These are phyloP conservation scores for Teratosphaeria nubilosa DNA, from an alignment of 2,329 filamentous ascomycete species.

Conservation along the genomic window DNA sequence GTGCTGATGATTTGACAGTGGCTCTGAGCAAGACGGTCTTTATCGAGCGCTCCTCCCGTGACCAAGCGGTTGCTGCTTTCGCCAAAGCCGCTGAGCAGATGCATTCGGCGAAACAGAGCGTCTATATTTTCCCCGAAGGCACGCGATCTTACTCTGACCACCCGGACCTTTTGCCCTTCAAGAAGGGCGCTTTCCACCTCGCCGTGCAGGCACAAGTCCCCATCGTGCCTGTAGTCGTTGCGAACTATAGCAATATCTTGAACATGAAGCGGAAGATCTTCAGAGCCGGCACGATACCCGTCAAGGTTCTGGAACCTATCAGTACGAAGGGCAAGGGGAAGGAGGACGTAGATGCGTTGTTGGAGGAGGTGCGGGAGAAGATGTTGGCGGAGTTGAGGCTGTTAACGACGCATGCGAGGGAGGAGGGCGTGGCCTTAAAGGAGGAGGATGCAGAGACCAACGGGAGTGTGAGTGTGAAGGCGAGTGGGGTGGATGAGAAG, in stretches of 20 bases:
- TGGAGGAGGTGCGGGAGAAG: conserved; percentile 55
- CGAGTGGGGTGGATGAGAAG: conserved; percentile 4
- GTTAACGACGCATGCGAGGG: conserved; percentile 26
- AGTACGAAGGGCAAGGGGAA: conserved; percentile 61
- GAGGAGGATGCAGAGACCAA: conserved; percentile 2
- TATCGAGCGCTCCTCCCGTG: conserved; percentile 80
- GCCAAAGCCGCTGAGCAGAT: conserved; percentile 74
- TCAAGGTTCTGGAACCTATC: conserved; percentile 67
- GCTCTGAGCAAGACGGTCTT: conserved; percentile 79
- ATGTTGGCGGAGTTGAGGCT: conserved; percentile 57
- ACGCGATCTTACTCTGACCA: conserved; percentile 82
- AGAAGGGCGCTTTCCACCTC: conserved; percentile 96
- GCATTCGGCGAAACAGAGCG: conserved; percentile 52
- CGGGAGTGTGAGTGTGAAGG: conserved; percentile 3
- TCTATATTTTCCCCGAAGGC: conserved; percentile 85
- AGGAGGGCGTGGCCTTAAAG: conserved; percentile 16
- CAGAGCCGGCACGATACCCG: conserved; percentile 45
- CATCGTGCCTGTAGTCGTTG: conserved; percentile 66
- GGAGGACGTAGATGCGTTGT: conserved; percentile 67
- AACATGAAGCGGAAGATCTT: conserved; percentile 36
- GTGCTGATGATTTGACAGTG: conserved; percentile 27
- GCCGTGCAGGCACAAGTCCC: conserved; percentile 89
- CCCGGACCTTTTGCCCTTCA: conserved; percentile 82
- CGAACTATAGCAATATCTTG: conserved; percentile 40
- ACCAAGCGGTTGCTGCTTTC: conserved; percentile 77